Evolutionary conservation across 202 grass and related monocot species (phyloP), one percentile per base, ranked within the genome.

Genomic region (Bolboschoenoplectus hybrid): DNA sequence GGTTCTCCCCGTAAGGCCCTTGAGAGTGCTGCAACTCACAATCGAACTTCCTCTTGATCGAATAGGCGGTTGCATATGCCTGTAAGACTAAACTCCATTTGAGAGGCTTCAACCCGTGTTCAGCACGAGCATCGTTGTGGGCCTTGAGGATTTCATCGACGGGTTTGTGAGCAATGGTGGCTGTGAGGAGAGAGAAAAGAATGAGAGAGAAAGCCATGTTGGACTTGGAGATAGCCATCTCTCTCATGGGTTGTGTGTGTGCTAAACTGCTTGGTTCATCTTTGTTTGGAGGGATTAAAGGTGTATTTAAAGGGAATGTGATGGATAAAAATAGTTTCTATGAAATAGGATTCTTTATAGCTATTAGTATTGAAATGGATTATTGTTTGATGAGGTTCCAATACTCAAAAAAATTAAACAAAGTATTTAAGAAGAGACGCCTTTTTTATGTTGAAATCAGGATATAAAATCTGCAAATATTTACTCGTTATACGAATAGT

Each of bases 1-100:
- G 77, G 76, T 95, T 95, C 88, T 93, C 93, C 0, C 91, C 91
- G 82, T 91, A 95, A 1, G 88, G 83, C 6, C 84, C 87, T 5
- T 41, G 5, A n/a, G 93, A 92, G 88, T 95, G 93, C 73, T 84
- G 38, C 67, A 89, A 46, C 81, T 81, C 26, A 89, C 94, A 96
- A 14, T 86, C 86, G 0, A 34, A 50, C 78, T 76, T 67, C 64
- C 88, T 60, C 84, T 57, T 14, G 39, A 84, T n/a, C 5, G 88
- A 68, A 84, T 91, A 93, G 1, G 85, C 1, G 34, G 82, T 87
- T 45, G 90, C 89, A 69, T 85, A 91, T 75, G 46, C 12, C 0
- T 86, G 81, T 38, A 96, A 85, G 52, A 86, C 64, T 40, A 62
- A 45, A 86, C 87, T 89, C 89, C 94, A 93, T 41, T 43, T 61